Percentiles rank a stretch among this genome's conserved stretches.
These are phyloP conservation scores for Ophiostoma piceae DNA, from an alignment of 2,329 filamentous ascomycete genomes.

Conservation along the genomic window DNA sequence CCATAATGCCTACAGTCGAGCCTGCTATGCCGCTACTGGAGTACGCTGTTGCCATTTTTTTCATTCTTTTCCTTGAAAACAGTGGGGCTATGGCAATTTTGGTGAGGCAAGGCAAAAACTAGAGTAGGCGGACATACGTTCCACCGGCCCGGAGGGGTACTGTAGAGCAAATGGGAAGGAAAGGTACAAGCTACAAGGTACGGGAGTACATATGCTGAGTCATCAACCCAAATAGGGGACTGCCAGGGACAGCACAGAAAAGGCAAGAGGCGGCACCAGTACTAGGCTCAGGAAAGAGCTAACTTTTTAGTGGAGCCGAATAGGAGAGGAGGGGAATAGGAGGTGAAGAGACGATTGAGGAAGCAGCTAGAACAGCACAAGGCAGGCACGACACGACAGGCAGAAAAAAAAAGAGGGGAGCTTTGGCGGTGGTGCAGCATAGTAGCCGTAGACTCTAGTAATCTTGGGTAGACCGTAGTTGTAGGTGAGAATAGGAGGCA, in stretches of 20 bases:
- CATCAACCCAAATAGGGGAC: not conserved
- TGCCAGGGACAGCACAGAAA: not conserved
- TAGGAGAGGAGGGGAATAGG: constrained; percentile 14
- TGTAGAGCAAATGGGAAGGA: not conserved
- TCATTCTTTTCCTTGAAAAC: not conserved
- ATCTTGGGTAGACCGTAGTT: constrained; percentile 10
- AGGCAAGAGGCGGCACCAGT: not conserved
- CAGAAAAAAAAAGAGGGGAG: constrained; percentile 19
- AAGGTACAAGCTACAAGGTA: not conserved
- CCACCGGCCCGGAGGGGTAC: constrained; percentile 11
- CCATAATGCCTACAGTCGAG: not conserved
- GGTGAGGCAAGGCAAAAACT: constrained; percentile 15
- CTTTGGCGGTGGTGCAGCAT: constrained; percentile 14
- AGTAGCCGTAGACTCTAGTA: not conserved
- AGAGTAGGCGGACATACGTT: not conserved
- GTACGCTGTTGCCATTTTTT: not conserved
- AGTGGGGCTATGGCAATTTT: not conserved
- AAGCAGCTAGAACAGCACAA: constrained; percentile 17
- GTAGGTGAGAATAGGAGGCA: constrained; percentile 5
- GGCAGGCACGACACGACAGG: constrained; percentile 7
- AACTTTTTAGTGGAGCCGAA: not conserved
- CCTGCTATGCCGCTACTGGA: not conserved
- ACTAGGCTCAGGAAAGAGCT: not conserved
- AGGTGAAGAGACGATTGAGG: not conserved
- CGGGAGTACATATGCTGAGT: not conserved